Evolutionary conservation across 306 rosid genomes (phyloP).

Genomic region (Quercus dentata): DNA sequence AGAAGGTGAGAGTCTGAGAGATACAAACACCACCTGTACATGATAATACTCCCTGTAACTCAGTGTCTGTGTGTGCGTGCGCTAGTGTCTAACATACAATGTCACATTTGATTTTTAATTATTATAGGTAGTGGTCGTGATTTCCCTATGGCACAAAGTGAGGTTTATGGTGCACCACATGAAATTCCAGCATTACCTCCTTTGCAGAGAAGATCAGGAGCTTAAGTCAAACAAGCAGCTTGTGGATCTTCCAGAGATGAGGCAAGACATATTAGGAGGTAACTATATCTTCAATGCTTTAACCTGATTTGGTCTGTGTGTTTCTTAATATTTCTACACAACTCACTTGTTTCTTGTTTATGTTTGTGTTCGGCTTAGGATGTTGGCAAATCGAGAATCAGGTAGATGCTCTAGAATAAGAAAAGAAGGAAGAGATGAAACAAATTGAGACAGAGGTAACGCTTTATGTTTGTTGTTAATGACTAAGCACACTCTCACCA

Average conservation of each 20-base stretch:
- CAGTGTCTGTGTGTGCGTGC: no score
- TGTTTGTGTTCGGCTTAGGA: constrained; percentile 37
- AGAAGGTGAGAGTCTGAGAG: no score
- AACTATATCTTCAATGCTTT: background rate
- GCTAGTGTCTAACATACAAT: no score
- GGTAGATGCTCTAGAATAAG: constrained; percentile 64
- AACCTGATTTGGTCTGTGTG: background rate
- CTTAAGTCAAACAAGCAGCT: constrained; percentile 34
- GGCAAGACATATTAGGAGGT: constrained; percentile 57
- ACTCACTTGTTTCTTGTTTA: background rate
- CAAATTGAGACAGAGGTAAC: constrained; percentile 57
- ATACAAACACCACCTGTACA: no score
- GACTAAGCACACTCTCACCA: background rate
- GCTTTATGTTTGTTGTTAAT: constrained; percentile 12
- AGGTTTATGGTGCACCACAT: constrained; percentile 28
- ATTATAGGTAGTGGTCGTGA: constrained; percentile 22
- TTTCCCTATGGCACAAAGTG: constrained; percentile 24
- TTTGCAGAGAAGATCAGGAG: constrained; percentile 23
- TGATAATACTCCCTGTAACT: no score
- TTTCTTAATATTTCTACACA: background rate
- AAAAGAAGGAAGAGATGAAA: constrained; percentile 53
- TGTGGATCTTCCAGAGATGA: constrained; percentile 65
- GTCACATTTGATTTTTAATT: no score
- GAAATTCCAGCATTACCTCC: constrained; percentile 41
- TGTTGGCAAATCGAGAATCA: constrained; percentile 61